Evolutionary conservation across 2,329 filamentous ascomycete genomes (phyloP), one percentile per base, ranked within the genome.

Genomic region (Tolypocladium amazonense): DNA sequence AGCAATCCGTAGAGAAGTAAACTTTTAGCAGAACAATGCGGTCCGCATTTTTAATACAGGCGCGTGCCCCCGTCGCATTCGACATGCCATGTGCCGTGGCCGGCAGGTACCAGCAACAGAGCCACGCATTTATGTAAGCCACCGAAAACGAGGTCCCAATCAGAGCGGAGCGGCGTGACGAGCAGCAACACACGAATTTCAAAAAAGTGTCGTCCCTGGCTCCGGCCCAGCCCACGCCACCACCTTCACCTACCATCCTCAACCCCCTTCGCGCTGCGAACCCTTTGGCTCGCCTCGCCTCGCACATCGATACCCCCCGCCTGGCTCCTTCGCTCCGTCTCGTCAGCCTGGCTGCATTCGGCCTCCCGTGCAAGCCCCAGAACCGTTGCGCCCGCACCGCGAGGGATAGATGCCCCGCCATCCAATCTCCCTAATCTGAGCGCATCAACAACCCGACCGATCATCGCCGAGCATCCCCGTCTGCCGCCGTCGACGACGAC

Each of bases 351-450:
- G 56, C 53, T 52, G 41, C 52, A n/a, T n/a, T 30, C 23, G 45
- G 25, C 12, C 27, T 38, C 38, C 20, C 43, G 14, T 23, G 55
- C 33, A 18, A 30, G 25, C 25, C 25, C 6, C 27, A 4, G 11
- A 15, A 37, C 37, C 55, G 43, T 23, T n/a, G 52, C 53, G 53
- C 35, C 45, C 55, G 56, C 41, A 37, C 37, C 56, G n/a, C 39
- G 30, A 52, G 41, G 37, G 39, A 50, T 60, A 57, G 56, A 60
- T 60, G 59, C 59, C 59, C 56, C 59, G 50, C 59, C 59, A 57
- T 60, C 50, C 50, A 41, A 38, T 56, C 37, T 47, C 59, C 47
- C 56, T 60, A 35, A 20, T 35, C 56, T 60, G 59, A 60, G 57
- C 57, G 55, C 59, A 55, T 57, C 58, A 45, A 56, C 58, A 27